phyloP scores from a whole-genome alignment of 805 yeast species.

The Yarrowia yakushimensis region DNA sequence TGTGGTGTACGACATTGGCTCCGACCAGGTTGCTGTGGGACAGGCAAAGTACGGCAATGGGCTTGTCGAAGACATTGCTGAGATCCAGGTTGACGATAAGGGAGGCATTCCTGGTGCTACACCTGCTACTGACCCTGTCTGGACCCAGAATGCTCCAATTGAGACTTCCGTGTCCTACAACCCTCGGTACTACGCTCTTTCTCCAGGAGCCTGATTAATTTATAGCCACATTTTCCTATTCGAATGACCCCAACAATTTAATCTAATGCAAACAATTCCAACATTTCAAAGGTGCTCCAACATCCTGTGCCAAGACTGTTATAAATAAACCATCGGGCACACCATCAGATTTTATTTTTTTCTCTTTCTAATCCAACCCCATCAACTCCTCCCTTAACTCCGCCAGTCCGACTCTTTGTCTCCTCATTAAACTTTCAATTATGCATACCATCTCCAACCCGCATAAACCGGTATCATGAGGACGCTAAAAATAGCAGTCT shows the following conservation, averaged over 20 bases:
- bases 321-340: too few species aligned
- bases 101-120: constrained; percentile 2
- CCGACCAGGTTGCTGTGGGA: constrained; percentile 53
- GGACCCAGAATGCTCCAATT: not conserved
- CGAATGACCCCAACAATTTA: not conserved
- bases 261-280: not conserved
- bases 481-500: not conserved
- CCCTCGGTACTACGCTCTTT: not conserved
- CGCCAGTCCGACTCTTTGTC: not conserved
- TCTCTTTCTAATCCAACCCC: not conserved
- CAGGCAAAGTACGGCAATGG: constrained; percentile 39
- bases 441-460: not conserved
- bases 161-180: not conserved
- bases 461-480: not conserved
- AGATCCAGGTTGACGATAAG: not conserved
- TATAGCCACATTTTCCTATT: too few species aligned
- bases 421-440: not conserved
- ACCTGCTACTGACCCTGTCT: not conserved
- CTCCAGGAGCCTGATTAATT: too few species aligned
- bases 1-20: constrained; percentile 61
- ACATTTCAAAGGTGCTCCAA: too few species aligned
- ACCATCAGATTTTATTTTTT: too few species aligned
- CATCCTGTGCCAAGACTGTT: too few species aligned
- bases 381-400: not conserved
- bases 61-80: not conserved